Base-by-base conservation (phyloP, 2,329 filamentous ascomycete genomes). In the Scleromitrula shiraiana region DNA sequence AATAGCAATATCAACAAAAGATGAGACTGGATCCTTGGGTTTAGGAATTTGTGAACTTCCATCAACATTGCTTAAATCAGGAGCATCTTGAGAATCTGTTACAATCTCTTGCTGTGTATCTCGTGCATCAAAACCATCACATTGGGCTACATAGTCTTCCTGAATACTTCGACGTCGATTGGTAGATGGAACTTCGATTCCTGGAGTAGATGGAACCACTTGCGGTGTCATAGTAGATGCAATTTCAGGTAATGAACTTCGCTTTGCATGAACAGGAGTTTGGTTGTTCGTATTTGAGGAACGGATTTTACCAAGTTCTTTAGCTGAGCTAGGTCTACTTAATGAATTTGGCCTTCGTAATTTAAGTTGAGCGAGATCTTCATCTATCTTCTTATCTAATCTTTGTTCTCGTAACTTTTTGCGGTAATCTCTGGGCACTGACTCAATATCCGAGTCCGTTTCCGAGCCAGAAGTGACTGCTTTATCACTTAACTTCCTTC, bases 71-170 rank as follows among this genome's bases (percentile, higher is more conserved):
- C 29, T 47, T 5, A 39, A 33, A 22, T 44, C 22, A 19, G 30
- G 30, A 43, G 14, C 23, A n/a, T 17, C 47, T 46, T 62, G 59
- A 14, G 59, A 61, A 44, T 63, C 59, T 4, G 54, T 55, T 44
- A 64, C 51, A 3, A 61, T 40, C n/a, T 59, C 55, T 22, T 56
- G 49, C 35, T 61, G 58, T 5, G 56, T 57, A 51, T 59, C 57
- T 30, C 52, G 48, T 9, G 57, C 53, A 50, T 62, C 55, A 27
- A 20, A 26, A 1, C 56, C 61, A 12, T 51, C 50, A 43, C 56
- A 58, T 42, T 62, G 60, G 7, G 56, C 53, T 12, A 58, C 35
- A 19, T 59, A 59, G 2, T 60, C 56, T 9, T 64, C 59, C 39
- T 58, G 50, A 2, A 54, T 22, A 32, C 52, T 59, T 33, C 56